These are phyloP conservation scores for Ceratocystis lukuohia DNA, from an alignment of 2,329 filamentous ascomycete genomes.

Conservation along the genomic window DNA sequence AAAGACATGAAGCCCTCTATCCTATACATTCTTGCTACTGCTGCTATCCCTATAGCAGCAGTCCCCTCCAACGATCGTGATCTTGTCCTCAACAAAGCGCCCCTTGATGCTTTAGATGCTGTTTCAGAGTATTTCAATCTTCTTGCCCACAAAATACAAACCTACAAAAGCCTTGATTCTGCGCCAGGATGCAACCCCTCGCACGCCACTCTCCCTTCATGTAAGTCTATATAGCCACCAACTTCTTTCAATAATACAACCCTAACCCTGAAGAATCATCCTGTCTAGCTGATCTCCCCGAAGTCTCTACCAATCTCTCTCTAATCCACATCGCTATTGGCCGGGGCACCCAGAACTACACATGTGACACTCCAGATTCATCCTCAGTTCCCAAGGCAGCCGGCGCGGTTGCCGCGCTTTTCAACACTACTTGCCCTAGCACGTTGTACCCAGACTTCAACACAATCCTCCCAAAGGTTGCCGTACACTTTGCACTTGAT, in stretches of 20 bases:
- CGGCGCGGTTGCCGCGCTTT: conserved; percentile 73
- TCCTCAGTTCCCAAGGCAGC: conserved; percentile 47
- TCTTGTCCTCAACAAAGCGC: conserved; percentile 28
- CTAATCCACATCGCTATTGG: conserved; percentile 74
- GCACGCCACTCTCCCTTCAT: conserved; percentile 36
- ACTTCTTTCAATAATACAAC: not conserved
- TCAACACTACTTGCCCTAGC: conserved; percentile 73
- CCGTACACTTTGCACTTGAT: conserved; percentile 43
- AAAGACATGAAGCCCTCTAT: conserved; percentile 26
- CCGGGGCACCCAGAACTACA: conserved; percentile 89
- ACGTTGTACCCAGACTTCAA: conserved; percentile 55
- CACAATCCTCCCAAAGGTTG: conserved; percentile 48
- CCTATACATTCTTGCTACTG: conserved; percentile 27
- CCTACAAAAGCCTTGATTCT: conserved; percentile 30
- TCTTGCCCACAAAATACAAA: conserved; percentile 41
- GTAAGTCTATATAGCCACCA: conserved; percentile 27
- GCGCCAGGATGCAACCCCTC: conserved; percentile 42
- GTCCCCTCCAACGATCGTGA: conserved; percentile 37
- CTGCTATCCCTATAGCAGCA: conserved; percentile 30
- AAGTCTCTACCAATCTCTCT: conserved; percentile 44
- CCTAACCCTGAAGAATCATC: not conserved
- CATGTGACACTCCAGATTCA: conserved; percentile 51
- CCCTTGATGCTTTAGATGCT: conserved; percentile 31
- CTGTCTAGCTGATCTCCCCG: conserved; percentile 38
- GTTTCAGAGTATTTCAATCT: conserved; percentile 49